These are phyloP conservation scores for Myxozyma vanderwaltii DNA, from an alignment of 805 yeast species.

Conservation along the genomic window DNA sequence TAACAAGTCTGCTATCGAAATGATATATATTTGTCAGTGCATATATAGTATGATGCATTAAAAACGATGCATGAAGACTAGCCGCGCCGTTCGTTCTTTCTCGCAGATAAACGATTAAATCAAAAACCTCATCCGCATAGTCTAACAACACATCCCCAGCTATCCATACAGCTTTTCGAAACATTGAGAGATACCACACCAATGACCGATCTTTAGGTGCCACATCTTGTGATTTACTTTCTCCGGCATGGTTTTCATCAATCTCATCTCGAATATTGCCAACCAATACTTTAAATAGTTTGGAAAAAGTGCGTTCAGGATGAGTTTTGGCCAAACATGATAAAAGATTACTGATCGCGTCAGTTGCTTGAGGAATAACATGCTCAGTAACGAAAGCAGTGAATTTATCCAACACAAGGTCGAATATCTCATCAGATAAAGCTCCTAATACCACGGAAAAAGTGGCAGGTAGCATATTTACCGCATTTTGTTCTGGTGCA, in stretches of 20 bases:
- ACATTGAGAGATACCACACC: conserved; percentile 66
- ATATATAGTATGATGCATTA: conserved; percentile 67
- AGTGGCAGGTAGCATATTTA: conserved; percentile 43
- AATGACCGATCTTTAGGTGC: conserved; percentile 77
- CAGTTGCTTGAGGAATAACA: conserved; percentile 59
- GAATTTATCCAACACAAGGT: conserved; percentile 37
- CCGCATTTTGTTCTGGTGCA: conserved; percentile 53
- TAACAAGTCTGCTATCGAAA: conserved; percentile 33
- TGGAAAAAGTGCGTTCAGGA: conserved; percentile 52
- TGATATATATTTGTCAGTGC: conserved; percentile 57
- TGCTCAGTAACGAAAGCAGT: conserved; percentile 60
- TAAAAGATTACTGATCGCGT: conserved; percentile 68
- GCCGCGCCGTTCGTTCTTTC: conserved; percentile 63
- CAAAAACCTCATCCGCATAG: conserved; percentile 50
- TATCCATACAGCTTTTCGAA: conserved; percentile 71
- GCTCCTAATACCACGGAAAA: conserved; percentile 45
- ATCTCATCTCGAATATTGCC: conserved; percentile 66
- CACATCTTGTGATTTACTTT: conserved; percentile 64
- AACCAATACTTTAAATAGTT: conserved; percentile 50
- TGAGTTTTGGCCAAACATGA: conserved; percentile 72
- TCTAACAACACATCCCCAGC: conserved; percentile 57
- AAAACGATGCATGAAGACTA: conserved; percentile 60
- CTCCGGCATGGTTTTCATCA: conserved; percentile 78
- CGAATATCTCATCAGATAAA: conserved; percentile 39
- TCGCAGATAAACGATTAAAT: conserved; percentile 49